Conservation (phyloP, 805 yeast genomes). For the Aciculoconidium aculeatum region DNA sequence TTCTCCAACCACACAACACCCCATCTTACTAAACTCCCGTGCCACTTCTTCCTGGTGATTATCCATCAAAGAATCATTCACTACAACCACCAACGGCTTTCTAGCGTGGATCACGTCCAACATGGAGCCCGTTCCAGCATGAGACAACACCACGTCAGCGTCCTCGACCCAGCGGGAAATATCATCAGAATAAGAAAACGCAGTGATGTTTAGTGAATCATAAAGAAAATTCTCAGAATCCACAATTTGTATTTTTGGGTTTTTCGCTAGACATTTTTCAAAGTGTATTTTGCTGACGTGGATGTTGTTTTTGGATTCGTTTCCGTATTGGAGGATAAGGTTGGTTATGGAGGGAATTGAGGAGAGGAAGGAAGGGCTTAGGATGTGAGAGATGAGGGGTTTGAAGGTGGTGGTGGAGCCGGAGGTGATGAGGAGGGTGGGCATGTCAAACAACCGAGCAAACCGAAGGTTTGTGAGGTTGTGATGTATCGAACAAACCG, state of each 20-base stretch:
- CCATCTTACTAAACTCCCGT: constrained; percentile 9
- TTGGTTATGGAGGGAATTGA: too few relatives aligned
- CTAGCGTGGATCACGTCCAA: constrained; percentile 60
- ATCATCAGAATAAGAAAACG: constrained; percentile 25
- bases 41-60: constrained; percentile 85
- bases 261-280: too few relatives aligned
- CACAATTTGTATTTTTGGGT: too few relatives aligned
- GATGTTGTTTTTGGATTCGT: constrained; percentile 8
- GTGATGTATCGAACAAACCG: too few relatives aligned
- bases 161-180: constrained; percentile 31
- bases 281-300: constrained; percentile 20
- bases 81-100: constrained; percentile 62
- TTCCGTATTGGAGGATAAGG: too few relatives aligned
- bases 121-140: constrained; percentile 91
- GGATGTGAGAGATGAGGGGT: constrained; percentile 49
- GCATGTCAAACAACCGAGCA: too few relatives aligned
- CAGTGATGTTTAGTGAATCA: too few relatives aligned
- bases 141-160: constrained; percentile 68
- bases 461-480: too few relatives aligned
- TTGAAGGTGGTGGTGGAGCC: constrained; percentile 90
- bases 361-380: too few relatives aligned
- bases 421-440: constrained; percentile 61
- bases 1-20: too few relatives aligned
- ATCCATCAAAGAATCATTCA: constrained; percentile 71
- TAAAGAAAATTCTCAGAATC: constrained; percentile 11